These are phyloP conservation scores for Pythium apleroticum DNA, from an alignment of 352 stramenopile species.

Conservation along the genomic window DNA sequence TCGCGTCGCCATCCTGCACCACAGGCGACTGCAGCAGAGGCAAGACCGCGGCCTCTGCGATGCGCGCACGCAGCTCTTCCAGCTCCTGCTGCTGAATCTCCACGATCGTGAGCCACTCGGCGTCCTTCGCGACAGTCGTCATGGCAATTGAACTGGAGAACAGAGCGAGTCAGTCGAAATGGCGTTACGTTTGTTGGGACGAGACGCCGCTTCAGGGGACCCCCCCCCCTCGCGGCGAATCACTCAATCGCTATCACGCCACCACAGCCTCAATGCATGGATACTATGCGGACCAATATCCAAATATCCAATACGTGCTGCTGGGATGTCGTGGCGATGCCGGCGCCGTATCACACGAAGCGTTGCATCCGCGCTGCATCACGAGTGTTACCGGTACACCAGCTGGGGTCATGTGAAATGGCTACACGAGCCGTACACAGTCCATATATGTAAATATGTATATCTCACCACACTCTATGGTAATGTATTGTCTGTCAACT, in stretches of 20 bases:
- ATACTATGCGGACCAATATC: too few relatives aligned
- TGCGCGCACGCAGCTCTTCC: slow-evolving; percentile 32
- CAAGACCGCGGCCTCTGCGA: slow-evolving; percentile 6
- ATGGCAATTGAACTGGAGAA: not conserved
- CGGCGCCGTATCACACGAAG: too few relatives aligned
- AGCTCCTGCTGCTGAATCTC: slow-evolving; percentile 55
- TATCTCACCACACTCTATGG: not conserved
- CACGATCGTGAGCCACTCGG: slow-evolving; percentile 42
- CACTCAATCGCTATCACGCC: too few relatives aligned
- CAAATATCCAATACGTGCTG: too few relatives aligned
- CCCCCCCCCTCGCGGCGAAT: too few relatives aligned
- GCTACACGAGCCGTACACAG: slow-evolving; percentile 4
- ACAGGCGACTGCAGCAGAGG: not conserved
- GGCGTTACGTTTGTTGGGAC: not conserved
- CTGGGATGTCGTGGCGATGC: too few relatives aligned
- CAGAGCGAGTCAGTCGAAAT: not conserved
- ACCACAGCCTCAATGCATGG: not conserved
- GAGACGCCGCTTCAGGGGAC: not conserved
- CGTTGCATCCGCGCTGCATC: too few relatives aligned
- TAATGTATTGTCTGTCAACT: not conserved
- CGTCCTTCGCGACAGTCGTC: not conserved
- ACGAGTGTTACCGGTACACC: too few relatives aligned
- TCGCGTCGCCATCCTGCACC: not conserved
- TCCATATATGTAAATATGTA: slow-evolving; percentile 13
- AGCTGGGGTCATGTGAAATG: slow-evolving; percentile 10